Evolutionary conservation across 768 basidiomycete genomes (phyloP), one percentile per base, ranked within the genome.

Genomic region (Boletellus ananiceps): DNA sequence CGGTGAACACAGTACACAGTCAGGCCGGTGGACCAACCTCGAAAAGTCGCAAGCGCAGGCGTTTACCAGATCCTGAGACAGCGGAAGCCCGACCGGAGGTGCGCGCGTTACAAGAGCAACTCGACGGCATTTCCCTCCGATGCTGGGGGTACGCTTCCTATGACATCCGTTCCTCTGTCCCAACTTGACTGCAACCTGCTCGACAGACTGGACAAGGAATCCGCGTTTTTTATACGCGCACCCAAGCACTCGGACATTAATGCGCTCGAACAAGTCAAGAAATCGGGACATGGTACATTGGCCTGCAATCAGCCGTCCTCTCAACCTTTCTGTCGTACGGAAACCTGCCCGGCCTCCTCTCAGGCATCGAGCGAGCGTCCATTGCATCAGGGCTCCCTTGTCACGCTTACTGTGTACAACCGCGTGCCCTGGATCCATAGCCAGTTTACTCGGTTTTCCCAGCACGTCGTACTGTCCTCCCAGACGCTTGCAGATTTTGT

Each of bases 221-320:
- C 86, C 11, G 77, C 77, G 0, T 64, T 77, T 16, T 88, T 88
- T 59, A 77, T 84, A 61, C 77, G 86, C 27, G 69, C 80, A 3
- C 71, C 83, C 23, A 83, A 77, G 58, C 79, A 79, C 57, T 74
- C 84, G 0, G 88, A 90, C 59, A 74, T 78, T 44, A 90, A 89
- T 58, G 74, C 76, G 7, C 66, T 85, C 3, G 65, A 63, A 3
- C 23, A 51, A 1, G 44, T 58, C 40, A 67, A 68, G 44, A 55
- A 49, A 40, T 60, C 54, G 2, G 66, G 65, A 64, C 47, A 57
- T 69, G 55, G 82, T 32, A 27, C 78, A 58, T 48, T 46, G 50
- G 35, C 16, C 14, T 12, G 25, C 32, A 21, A 16, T 25, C 43
- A 12, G 34, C 4, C 18, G 9, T 9, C 38, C 23, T 35, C 40